A percentile compares a stretch with the other conserved stretches of the same genome.
These are phyloP conservation scores for Pulveroboletus ravenelii DNA, from an alignment of 768 basidiomycete genomes.

Conservation along the genomic window DNA sequence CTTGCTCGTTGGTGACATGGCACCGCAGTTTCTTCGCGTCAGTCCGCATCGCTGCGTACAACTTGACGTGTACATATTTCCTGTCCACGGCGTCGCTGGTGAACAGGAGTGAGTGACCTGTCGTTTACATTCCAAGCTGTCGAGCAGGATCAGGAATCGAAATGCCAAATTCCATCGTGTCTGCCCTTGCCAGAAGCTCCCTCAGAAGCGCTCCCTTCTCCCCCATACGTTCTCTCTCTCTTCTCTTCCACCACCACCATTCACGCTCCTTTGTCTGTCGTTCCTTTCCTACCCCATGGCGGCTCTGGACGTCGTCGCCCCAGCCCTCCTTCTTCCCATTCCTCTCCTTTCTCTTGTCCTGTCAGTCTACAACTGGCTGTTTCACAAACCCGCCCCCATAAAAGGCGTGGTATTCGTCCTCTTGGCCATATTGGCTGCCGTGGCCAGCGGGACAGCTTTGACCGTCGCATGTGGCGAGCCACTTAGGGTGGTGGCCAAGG, in stretches of 20 bases:
- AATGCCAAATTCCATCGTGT: slow-evolving; percentile 15
- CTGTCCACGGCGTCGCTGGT: background rate
- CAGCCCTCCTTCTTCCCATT: slow-evolving; percentile 26
- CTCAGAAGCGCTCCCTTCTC: background rate
- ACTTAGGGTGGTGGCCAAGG: slow-evolving; percentile 13
- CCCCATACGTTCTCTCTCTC: background rate
- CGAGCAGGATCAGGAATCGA: slow-evolving; percentile 12
- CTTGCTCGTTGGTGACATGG: slow-evolving; percentile 8
- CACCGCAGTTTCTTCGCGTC: background rate
- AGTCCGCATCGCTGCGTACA: too few relatives aligned
- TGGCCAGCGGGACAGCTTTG: slow-evolving; percentile 20
- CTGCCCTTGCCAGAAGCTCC: slow-evolving; percentile 2
- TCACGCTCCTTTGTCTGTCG: slow-evolving; percentile 17
- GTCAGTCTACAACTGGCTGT: slow-evolving; percentile 5
- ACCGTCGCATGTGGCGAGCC: slow-evolving; percentile 12
- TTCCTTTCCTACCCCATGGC: slow-evolving; percentile 19
- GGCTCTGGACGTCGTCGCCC: slow-evolving; percentile 21
- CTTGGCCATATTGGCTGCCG: slow-evolving; percentile 21
- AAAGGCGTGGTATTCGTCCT: slow-evolving; percentile 14
- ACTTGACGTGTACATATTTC: background rate
- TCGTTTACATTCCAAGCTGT: slow-evolving; percentile 8
- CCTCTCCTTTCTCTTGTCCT: slow-evolving; percentile 19
- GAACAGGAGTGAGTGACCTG: slow-evolving; percentile 7
- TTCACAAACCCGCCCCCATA: slow-evolving; percentile 3
- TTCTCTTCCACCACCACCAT: background rate